Evolutionary conservation across 345 rosid species (phyloP).

Genomic region (Gossypium stocksii): DNA sequence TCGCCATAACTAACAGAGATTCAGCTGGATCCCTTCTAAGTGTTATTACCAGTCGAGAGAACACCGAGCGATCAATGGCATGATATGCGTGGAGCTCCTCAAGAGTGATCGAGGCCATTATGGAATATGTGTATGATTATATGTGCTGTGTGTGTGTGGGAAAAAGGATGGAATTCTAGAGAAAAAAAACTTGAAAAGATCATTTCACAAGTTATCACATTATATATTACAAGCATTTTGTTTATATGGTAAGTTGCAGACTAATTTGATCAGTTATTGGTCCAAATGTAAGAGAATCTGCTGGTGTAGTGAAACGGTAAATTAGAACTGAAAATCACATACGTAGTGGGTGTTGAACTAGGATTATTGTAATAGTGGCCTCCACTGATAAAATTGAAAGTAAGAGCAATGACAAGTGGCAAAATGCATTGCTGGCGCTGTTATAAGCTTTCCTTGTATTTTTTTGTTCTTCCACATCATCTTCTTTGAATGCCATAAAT

Average conservation of each 20-base stretch:
- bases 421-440: background rate
- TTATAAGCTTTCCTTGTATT: slow-evolving; percentile 4
- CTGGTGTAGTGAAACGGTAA: background rate
- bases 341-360: background rate
- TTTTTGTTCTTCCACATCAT: background rate
- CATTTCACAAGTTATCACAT: background rate
- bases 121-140: background rate
- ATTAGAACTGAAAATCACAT: background rate
- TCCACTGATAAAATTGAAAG: background rate
- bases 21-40: slow-evolving; percentile 29
- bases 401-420: slow-evolving; percentile 3
- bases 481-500: background rate
- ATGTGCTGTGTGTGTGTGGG: background rate
- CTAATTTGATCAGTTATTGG: background rate
- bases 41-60: slow-evolving; percentile 33
- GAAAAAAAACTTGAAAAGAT: background rate
- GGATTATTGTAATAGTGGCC: background rate
- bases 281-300: slow-evolving; percentile 2
- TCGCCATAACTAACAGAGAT: slow-evolving; percentile 34
- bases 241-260: slow-evolving; percentile 10
- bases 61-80: slow-evolving; percentile 34
- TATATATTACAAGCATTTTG: background rate
- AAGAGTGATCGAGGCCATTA: slow-evolving; percentile 28
- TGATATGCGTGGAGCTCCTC: slow-evolving; percentile 34
- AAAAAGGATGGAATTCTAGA: background rate